These are phyloP conservation scores for Heterobasidion annosum DNA, from an alignment of 1,284 basidiomycete species.

Conservation along the genomic window DNA sequence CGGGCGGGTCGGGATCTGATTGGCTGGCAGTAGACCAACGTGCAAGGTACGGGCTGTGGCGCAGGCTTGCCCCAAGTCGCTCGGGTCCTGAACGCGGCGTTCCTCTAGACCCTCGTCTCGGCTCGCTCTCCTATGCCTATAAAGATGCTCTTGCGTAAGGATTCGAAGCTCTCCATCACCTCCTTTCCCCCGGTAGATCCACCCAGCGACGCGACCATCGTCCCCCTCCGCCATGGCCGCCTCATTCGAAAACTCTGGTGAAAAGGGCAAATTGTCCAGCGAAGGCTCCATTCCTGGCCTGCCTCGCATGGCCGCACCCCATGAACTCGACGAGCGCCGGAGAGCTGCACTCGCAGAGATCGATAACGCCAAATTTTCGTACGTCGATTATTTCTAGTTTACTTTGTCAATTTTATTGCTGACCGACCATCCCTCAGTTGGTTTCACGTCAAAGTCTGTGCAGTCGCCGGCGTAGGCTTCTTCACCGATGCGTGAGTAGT, in stretches of 20 bases:
- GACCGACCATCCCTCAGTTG: conserved; percentile 15
- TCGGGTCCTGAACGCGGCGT: too few species aligned
- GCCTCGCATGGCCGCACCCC: background rate
- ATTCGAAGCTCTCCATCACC: background rate
- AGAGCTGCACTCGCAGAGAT: conserved; percentile 42
- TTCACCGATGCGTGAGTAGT: conserved; percentile 70
- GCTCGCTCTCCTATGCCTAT: conserved; percentile 2
- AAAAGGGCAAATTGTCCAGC: conserved; percentile 7
- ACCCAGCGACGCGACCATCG: background rate
- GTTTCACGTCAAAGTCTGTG: conserved; percentile 62
- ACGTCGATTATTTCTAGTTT: conserved; percentile 13
- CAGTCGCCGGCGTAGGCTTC: conserved; percentile 76
- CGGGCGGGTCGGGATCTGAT: background rate
- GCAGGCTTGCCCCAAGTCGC: background rate
- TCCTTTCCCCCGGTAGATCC: background rate
- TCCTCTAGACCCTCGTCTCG: too few species aligned
- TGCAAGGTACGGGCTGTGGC: conserved; percentile 5
- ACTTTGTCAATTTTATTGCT: background rate
- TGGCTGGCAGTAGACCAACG: conserved; percentile 7
- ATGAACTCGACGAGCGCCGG: conserved; percentile 26
- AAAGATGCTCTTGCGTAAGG: background rate
- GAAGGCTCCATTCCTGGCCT: conserved; percentile 3
- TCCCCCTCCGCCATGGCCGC: conserved; percentile 4
- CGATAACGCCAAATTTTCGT: conserved; percentile 46
- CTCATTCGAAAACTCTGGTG: conserved; percentile 4